Evolutionary conservation across 345 rosid genomes (phyloP), one percentile per base, ranked within the genome.

Genomic region (Lepidium africanum): DNA sequence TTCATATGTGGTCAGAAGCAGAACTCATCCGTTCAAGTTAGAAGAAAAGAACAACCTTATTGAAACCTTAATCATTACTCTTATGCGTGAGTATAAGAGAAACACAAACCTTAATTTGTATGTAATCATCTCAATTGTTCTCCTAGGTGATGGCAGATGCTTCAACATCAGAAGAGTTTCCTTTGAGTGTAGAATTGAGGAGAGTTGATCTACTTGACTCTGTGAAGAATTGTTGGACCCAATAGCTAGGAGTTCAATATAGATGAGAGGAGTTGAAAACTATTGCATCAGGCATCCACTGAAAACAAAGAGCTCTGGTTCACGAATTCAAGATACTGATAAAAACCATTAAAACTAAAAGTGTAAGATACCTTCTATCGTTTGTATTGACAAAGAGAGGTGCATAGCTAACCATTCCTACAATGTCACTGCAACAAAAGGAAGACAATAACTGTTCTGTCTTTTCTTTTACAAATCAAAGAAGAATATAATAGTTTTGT

Each of bases 241-340:
- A 93, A 70, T 88, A 93, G 85, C 98, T 93, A 7, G 98, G 98
- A 66, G 98, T 90, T 79, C 98, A 97, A 75, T 85, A 93, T 2
- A 30, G n/a, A 33, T 78, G 86, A 2, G 84, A 84, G 8, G 97
- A 82, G 59, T 88, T 77, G 79, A 83, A 90, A 59, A 88, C 96
- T 37, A 93, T 93, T 36, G 96, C 92, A 79, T 93, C 98, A 3
- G 98, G 96, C 36, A 71, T 83, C 97, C 96, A 93, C 94, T 93
- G 19, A 36, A 19, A 15, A 42, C 13, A 25, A 7, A 45, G 59
- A 41, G 16, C 11, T 40, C 15, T 17, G 16, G 30, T 30, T 9
- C 12, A 42, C 3, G 5, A 50, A 27, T 15, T 52, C 40, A 52
- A 38, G 46, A 57, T 19, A 57, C 33, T 0, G 32, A 57, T 57